Evolutionary conservation across 1,284 basidiomycete genomes (phyloP), one percentile per base, ranked within the genome.

Genomic region (Acaromyces ingoldii): DNA sequence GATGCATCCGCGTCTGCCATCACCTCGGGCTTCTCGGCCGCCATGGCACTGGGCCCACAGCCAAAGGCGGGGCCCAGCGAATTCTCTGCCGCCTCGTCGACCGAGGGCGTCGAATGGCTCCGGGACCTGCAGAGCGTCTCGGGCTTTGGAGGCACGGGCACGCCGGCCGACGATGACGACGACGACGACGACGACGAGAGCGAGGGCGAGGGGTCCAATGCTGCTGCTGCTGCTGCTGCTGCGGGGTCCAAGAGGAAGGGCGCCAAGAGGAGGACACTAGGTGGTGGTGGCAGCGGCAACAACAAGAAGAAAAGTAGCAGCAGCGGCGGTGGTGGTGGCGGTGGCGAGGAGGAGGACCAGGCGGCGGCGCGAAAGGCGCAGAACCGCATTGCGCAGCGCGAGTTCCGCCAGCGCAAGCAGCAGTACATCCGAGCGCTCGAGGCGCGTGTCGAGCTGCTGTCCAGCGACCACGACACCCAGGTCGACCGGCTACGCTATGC

Each of bases 381-480:
- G 38, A 72, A 72, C 51, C 51, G 69, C 28, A 56, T 69, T 2
- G 67, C 69, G 9, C 69, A 72, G 48, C 57, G 69, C 31, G 69
- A 72, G 38, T 72, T 72, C 36, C 52, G 69, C 2, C 69, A 72
- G 38, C 56, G 69, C 21, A 70, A 70, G 52, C 69, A 72, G 49
- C 67, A 71, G 37, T 69, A 67, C 53, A 67, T 69, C 21, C 57
- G 64, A n/a, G 68, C 67, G 2, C 57, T 72, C 30, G 69, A 72
- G 30, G 60, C 61, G 0, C 54, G 67, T 19, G 65, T 72, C 36
- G 69, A 72, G 48, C 59, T 70, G 6, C 60, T 70, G 29, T 70
- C 69, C 6, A 56, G 61, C 10, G 63, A 67, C 34, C 69, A 72
- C 38, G 63, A 70, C 40, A 62, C 63, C 25, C 69, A 72, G 40